A percentile compares a stretch with the other conserved stretches of the same genome.
phyloP scores from a whole-genome alignment of 495 filamentous ascomycete species.

The Penicillium goetzii region DNA sequence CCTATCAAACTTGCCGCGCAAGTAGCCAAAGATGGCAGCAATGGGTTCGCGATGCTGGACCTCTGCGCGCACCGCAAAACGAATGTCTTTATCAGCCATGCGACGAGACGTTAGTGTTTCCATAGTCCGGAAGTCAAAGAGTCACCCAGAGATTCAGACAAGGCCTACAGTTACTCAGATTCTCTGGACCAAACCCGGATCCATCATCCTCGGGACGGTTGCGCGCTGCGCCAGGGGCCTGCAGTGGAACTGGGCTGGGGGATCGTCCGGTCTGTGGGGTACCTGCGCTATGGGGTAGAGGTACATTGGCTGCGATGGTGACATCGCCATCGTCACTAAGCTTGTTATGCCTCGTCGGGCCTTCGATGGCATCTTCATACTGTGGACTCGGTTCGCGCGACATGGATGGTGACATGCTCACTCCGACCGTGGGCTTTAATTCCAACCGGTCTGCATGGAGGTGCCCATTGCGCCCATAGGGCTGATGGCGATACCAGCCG shows the following conservation, averaged over 20 bases:
- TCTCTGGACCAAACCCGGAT: conserved; percentile 42
- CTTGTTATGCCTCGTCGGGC: conserved; percentile 28
- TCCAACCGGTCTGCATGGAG: conserved; percentile 32
- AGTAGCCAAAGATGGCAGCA: conserved; percentile 67
- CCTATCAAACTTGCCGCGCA: conserved; percentile 58
- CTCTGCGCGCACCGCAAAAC: conserved; percentile 82
- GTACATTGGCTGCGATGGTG: conserved; percentile 61
- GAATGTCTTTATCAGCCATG: conserved; percentile 65
- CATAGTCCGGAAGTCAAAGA: conserved; percentile 27
- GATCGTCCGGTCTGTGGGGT: conserved; percentile 57
- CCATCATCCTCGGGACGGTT: conserved; percentile 38
- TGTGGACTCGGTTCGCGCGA: conserved; percentile 59
- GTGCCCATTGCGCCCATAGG: conserved; percentile 45
- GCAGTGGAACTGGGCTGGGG: conserved; percentile 49
- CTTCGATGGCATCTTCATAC: conserved; percentile 58
- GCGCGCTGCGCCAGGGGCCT: conserved; percentile 26
- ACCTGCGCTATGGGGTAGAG: conserved; percentile 55
- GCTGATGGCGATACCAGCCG: conserved; percentile 65
- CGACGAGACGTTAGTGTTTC: conserved; percentile 41
- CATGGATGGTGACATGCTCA: conserved; percentile 48
- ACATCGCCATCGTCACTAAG: conserved; percentile 40
- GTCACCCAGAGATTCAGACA: conserved; percentile 24
- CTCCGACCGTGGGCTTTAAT: conserved; percentile 47
- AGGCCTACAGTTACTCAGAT: conserved; percentile 60
- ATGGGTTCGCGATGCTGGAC: conserved; percentile 87